These are phyloP conservation scores for Dactylellina leptospora DNA, from an alignment of 2,329 filamentous ascomycete genomes.

Conservation along the genomic window DNA sequence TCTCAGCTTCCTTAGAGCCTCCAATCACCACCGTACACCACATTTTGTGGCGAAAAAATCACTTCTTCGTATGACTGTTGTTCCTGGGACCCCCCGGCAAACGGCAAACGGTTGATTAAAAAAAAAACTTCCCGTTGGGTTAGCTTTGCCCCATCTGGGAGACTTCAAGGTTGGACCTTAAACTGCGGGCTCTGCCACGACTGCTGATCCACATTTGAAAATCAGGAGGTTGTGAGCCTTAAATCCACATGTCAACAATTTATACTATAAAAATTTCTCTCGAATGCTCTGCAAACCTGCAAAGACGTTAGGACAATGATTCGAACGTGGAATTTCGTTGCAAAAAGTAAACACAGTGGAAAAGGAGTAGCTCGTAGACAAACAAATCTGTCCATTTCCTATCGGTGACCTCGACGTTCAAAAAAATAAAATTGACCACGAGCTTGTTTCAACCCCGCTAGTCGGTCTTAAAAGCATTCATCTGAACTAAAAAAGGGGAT, in stretches of 20 bases:
- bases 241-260: neutral
- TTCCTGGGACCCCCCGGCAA: slow-evolving; percentile 10
- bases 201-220: neutral
- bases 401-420: neutral
- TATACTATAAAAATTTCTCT: neutral
- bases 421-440: neutral
- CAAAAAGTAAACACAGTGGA: neutral
- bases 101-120: slow-evolving; percentile 14
- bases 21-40: neutral
- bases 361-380: neutral
- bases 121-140: slow-evolving; percentile 12
- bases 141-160: slow-evolving; percentile 30
- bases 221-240: neutral
- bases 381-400: slow-evolving; percentile 1
- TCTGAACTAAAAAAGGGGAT: neutral
- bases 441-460: neutral
- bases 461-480: neutral
- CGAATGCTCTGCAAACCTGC: no score
- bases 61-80: slow-evolving; percentile 1
- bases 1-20: neutral
- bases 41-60: slow-evolving; percentile 7
- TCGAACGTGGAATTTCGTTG: no score
- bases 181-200: slow-evolving; percentile 8
- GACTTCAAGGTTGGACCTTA: neutral
- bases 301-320: no score